Evolutionary conservation across 129 eudicot genomes (phyloP).

Genomic region (Oenanthe sinensis): DNA sequence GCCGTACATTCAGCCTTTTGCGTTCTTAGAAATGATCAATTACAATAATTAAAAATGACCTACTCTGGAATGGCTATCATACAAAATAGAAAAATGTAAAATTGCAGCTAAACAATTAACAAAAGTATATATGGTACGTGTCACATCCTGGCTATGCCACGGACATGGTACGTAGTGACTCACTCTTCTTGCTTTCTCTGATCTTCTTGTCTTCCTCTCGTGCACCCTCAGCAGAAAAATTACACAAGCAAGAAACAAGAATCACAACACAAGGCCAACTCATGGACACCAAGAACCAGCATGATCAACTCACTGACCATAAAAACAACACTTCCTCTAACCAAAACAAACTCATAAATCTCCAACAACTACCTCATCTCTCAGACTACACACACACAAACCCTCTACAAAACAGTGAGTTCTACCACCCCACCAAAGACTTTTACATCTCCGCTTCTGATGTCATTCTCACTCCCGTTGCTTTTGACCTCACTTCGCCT

Average conservation of each 20-base stretch:
- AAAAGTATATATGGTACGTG: background rate
- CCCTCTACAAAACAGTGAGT: conserved; percentile 44
- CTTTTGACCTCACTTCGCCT: conserved; percentile 38
- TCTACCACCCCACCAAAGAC: conserved; percentile 41
- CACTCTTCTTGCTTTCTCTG: background rate
- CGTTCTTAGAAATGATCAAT: no score
- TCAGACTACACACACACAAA: conserved; percentile 30
- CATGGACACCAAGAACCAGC: background rate
- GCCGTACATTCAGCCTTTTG: no score
- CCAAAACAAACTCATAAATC: background rate
- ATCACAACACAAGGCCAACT: background rate
- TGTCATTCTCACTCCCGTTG: conserved; percentile 40
- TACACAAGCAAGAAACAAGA: background rate
- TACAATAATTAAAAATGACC: no score
- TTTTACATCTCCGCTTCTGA: conserved; percentile 55
- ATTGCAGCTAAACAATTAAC: no score
- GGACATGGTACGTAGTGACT: background rate
- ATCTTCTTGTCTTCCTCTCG: no score
- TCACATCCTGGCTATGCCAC: background rate
- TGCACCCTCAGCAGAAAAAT: background rate
- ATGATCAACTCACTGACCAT: no score
- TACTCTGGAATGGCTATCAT: no score
- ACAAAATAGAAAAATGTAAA: no score
- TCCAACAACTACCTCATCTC: conserved; percentile 32
- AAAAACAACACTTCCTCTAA: background rate